Conservation (phyloP, 108 stramenopile species). For the Cyclotella baltica region DNA sequence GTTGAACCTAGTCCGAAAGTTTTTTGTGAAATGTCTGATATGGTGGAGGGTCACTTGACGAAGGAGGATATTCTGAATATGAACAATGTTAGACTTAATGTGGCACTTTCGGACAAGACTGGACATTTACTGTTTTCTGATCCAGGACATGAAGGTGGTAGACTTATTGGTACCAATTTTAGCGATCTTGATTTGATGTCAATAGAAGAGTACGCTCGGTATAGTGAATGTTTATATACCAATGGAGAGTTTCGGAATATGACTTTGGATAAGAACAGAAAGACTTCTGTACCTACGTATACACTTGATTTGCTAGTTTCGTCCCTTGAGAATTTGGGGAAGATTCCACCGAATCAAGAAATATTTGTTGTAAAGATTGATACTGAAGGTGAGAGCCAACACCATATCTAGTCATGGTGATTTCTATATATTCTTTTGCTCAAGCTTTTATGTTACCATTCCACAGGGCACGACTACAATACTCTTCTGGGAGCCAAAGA, state of each 20-base stretch:
- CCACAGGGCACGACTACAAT: conserved; percentile 10
- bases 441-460: not conserved
- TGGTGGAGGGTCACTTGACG: not conserved
- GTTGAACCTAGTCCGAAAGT: conserved; percentile 30
- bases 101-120: conserved; percentile 13
- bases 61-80: not conserved
- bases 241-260: conserved; percentile 1
- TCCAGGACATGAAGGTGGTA: conserved; percentile 19
- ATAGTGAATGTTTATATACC: not conserved
- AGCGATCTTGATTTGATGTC: conserved; percentile 7
- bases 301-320: conserved; percentile 7
- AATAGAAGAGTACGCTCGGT: not conserved
- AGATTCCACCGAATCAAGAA: conserved; percentile 9
- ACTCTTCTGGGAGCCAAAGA: conserved; percentile 7
- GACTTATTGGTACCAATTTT: not conserved
- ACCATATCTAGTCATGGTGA: not conserved
- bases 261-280: not conserved
- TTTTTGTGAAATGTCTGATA: conserved; percentile 26
- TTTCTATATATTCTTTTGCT: not conserved
- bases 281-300: conserved; percentile 7
- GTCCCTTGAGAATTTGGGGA: not conserved
- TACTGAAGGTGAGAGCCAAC: conserved; percentile 4
- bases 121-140: conserved; percentile 13
- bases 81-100: not conserved
- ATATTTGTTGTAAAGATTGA: conserved; percentile 25